Conservation (phyloP, 2,329 filamentous ascomycete genomes). For the Fusarium sp. region DNA sequence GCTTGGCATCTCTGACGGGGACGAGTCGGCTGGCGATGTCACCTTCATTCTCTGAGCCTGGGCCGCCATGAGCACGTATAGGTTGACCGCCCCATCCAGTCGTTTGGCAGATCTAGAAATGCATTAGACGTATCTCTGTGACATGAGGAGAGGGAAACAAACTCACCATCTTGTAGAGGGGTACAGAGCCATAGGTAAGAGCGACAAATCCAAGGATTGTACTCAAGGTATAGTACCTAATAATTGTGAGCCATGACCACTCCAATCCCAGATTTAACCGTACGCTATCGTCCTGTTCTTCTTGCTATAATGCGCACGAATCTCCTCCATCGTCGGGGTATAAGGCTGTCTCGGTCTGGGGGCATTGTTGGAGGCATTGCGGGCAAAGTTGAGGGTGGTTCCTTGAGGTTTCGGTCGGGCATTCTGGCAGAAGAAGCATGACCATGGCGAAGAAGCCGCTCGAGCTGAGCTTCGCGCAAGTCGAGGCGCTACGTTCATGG, state of each 20-base stretch:
- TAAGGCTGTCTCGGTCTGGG: slow-evolving; percentile 45
- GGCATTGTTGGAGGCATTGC: slow-evolving; percentile 52
- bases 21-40: slow-evolving; percentile 83
- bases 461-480: slow-evolving; percentile 52
- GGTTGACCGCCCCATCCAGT: slow-evolving; percentile 95
- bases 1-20: slow-evolving; percentile 83
- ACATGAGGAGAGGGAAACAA: slow-evolving; percentile 15
- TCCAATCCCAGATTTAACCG: not conserved
- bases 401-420: slow-evolving; percentile 49
- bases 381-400: slow-evolving; percentile 45
- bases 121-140: not conserved
- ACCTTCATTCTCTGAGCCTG: slow-evolving; percentile 61
- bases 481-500: slow-evolving; percentile 59
- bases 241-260: slow-evolving; percentile 34
- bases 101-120: slow-evolving; percentile 79
- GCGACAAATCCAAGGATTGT: slow-evolving; percentile 84
- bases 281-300: slow-evolving; percentile 74
- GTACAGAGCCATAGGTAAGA: slow-evolving; percentile 85
- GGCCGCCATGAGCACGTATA: slow-evolving; percentile 78
- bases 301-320: slow-evolving; percentile 72
- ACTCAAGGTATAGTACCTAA: slow-evolving; percentile 80
- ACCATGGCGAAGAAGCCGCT: slow-evolving; percentile 50
- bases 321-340: slow-evolving; percentile 68
- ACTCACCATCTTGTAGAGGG: slow-evolving; percentile 86
- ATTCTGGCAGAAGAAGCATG: slow-evolving; percentile 56